These are phyloP conservation scores for Brassica rapa DNA, from an alignment of 345 rosid species.

Conservation along the genomic window DNA sequence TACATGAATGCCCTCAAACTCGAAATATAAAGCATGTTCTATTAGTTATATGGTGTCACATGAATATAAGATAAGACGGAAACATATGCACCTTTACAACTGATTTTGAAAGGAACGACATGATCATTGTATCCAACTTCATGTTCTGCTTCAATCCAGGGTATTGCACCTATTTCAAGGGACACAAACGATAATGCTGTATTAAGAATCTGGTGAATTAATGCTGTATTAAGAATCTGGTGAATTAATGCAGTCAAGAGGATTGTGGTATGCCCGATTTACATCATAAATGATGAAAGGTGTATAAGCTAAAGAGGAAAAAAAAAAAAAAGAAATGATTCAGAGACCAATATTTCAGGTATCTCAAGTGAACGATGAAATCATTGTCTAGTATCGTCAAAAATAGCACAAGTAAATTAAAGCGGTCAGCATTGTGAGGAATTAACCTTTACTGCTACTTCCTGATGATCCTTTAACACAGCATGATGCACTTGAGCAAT, in stretches of 20 bases:
- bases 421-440: background rate
- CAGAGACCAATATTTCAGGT: background rate
- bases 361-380: constrained; percentile 19
- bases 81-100: constrained; percentile 54
- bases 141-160: constrained; percentile 75
- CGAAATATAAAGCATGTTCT: constrained; percentile 12
- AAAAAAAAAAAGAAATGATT: background rate
- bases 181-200: constrained; percentile 9
- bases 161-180: constrained; percentile 69
- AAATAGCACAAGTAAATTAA: constrained; percentile 7
- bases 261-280: background rate
- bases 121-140: constrained; percentile 69
- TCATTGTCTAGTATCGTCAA: background rate
- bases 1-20: background rate
- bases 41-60: background rate
- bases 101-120: constrained; percentile 75
- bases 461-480: constrained; percentile 55
- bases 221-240: background rate
- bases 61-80: constrained; percentile 2
- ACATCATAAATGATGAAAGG: background rate
- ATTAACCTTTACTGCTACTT: constrained; percentile 84
- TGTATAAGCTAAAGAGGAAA: background rate
- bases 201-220: background rate
- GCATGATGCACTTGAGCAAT: constrained; percentile 96
- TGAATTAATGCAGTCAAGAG: background rate